Evolutionary conservation across 768 basidiomycete species (phyloP), one percentile per base, ranked within the genome.

Genomic region (Ramaria rubella): DNA sequence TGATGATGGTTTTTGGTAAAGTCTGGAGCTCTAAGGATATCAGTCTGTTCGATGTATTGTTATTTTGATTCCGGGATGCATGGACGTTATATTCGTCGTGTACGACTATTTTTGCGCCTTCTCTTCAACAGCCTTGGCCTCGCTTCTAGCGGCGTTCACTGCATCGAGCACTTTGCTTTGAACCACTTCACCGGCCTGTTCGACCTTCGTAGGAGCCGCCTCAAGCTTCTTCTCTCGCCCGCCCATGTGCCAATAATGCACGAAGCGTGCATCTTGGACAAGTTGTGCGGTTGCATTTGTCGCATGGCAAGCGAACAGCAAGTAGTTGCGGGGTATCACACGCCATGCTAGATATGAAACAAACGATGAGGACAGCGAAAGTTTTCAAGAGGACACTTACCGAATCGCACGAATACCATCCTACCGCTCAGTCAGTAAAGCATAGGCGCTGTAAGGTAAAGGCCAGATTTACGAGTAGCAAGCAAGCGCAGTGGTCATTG

Each of bases 311-410:
- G 86, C 93, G 72, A 97, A 91, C 46, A 97, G 78, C 57, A 97
- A 79, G 75, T 97, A 96, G 70, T 98, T 98, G 62, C 95, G 85
- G 7, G 95, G 95, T 62, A 94, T 85, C 40, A 98, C 94, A 59
- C 82, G 81, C 94, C 94, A 97, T 55, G 94, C 94, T 94, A 61
- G 33, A 11, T 3, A 38, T 14, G 55, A 40, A 27, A 46, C 43
- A 17, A 19, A 27, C 64, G 52, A 66, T 56, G 31, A 29, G 3
- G 34, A 58, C 52, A 33, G 4, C 21, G 30, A 42, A 21, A 49
- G 9, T 38, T 63, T 65, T 43, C 63, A 59, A 61, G 12, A 49
- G 17, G 19, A 38, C 38, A 70, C 82, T 58, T 52, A 92, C 92
- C 92, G 64, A 94, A 94, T 17, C 94, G 90, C 87, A 94, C 94